Evolutionary conservation across 441 rosid species (phyloP), one percentile per base, ranked within the genome.

Genomic region (Erodium chrysanthum): DNA sequence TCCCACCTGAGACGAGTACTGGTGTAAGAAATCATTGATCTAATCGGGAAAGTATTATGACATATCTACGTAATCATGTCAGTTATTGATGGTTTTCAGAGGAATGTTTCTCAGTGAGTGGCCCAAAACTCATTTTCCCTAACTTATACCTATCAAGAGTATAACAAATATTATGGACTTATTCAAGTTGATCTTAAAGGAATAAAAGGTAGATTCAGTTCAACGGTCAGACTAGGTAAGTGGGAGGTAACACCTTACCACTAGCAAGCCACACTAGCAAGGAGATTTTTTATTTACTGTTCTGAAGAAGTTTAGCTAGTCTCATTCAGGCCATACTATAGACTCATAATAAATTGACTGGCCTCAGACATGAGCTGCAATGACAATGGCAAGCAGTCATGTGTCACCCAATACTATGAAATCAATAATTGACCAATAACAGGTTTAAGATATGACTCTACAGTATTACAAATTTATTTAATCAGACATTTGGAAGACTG

Each of bases 1-100:
- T 0, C 81, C 77, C 37, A 88, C 90, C 99, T 94, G 82, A 68
- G 27, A 70, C 22, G 78, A 73, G 70, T 58, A 78, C 66, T 62
- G 54, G 48, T 59, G 61, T 58, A 69, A 63, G 18, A 63, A 15
- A 68, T 73, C 62, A 76, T 50, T 67, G 62, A 61, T 56, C 66
- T 52, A n/a, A 46, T 71, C 67, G 6, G 35, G 66, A 33, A 29
- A 5, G 6, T 23, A 23, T 59, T 10, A 11, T 59, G 27, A 5
- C 18, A 18, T 59, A 20, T 9, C 50, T 58, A 54, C 27, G 4
- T 23, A 59, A 23, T 11, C 33, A 22, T 11, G 17, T 25, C 2
- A 4, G 33, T 12, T 59, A 59, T 25, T 21, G 17, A 59, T 21
- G 27, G 62, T 58, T 58, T 62, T 29, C 46, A 63, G 44, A 5